Percentiles rank a stretch among this genome's conserved stretches.
Evolutionary conservation across 139 green algal genomes (phyloP).

Genomic region (Marvania coccoides): DNA sequence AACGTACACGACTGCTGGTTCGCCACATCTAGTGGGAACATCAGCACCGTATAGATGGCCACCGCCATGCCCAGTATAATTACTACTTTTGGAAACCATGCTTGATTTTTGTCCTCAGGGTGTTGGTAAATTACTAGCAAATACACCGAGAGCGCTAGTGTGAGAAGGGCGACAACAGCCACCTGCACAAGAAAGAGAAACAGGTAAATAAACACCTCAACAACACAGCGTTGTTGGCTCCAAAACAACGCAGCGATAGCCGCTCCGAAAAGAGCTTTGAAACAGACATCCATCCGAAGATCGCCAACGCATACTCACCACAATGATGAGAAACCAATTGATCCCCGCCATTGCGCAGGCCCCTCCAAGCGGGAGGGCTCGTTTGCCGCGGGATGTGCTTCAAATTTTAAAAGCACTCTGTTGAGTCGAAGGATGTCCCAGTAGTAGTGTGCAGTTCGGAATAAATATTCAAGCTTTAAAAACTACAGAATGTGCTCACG

Average conservation of each 20-base stretch:
- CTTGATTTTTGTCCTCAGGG: slow-evolving; percentile 92
- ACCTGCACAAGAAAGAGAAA: not conserved
- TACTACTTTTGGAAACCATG: slow-evolving; percentile 90
- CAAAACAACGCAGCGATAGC: not conserved
- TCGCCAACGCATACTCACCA: not conserved
- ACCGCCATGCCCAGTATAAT: slow-evolving; percentile 81
- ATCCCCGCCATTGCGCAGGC: not conserved
- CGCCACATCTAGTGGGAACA: slow-evolving; percentile 92
- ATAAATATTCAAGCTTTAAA: not conserved
- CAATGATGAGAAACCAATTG: slow-evolving; percentile 34
- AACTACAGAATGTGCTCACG: not conserved
- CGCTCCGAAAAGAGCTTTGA: no score
- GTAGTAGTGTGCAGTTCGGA: not conserved
- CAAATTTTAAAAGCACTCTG: no score
- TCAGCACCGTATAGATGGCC: slow-evolving; percentile 78
- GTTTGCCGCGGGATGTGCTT: no score
- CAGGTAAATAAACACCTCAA: not conserved
- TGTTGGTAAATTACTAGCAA: slow-evolving; percentile 88
- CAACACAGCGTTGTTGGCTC: not conserved
- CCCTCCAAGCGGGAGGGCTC: no score
- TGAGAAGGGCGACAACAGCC: slow-evolving; percentile 55
- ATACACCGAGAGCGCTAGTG: slow-evolving; percentile 71
- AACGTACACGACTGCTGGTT: slow-evolving; percentile 70
- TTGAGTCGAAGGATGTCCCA: not conserved
- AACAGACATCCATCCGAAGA: not conserved